Evolutionary conservation across 2,329 filamentous ascomycete species (phyloP), one percentile per base, ranked within the genome.

Genomic region (Fusarium stilboides): DNA sequence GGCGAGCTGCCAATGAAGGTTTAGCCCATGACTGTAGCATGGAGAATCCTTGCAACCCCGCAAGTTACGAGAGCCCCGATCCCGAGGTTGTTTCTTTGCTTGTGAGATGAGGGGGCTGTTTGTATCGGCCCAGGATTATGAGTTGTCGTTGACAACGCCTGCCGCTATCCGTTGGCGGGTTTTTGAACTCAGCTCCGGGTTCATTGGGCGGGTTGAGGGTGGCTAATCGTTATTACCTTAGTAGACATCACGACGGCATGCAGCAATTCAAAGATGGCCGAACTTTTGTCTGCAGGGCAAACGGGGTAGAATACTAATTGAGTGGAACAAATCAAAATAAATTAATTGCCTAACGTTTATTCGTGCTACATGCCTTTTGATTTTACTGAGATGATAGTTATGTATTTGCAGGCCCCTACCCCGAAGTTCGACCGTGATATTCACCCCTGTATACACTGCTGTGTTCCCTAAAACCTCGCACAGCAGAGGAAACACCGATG

Each of bases 11-110:
- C 67, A 51, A 60, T 68, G 67, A 19, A 26, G 67, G 67, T 62
- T 47, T 70, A 70, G 67, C 37, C n/a, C 31, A 22, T 33, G n/a
- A 7, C 33, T 17, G 24, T 9, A 33, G n/a, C 47, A 57, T 63
- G 43, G 51, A 40, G 57, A 65, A 64, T 43, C 54, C 66, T 46
- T 53, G 66, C 26, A 69, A 69, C 67, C 66, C 67, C 67, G 57
- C 66, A 68, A 52, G 52, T 20, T 33, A 10, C 40, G 26, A 44
- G 4, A 17, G 15, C 28, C 24, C 42, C 28, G 28, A 37, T 39
- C 59, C 65, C 65, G 66, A 69, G 66, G 65, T 55, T 65, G 43
- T 58, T 52, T 68, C 17, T 44, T 43, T 44, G 49, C 62, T 52
- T 65, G 53, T 65, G 61, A 65, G 58, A 62, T 17, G 34, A 10